Percentiles rank a stretch among this genome's conserved stretches.
These are phyloP conservation scores for Patellifolia procumbens DNA, from an alignment of 179 eudicot species.

Conservation along the genomic window DNA sequence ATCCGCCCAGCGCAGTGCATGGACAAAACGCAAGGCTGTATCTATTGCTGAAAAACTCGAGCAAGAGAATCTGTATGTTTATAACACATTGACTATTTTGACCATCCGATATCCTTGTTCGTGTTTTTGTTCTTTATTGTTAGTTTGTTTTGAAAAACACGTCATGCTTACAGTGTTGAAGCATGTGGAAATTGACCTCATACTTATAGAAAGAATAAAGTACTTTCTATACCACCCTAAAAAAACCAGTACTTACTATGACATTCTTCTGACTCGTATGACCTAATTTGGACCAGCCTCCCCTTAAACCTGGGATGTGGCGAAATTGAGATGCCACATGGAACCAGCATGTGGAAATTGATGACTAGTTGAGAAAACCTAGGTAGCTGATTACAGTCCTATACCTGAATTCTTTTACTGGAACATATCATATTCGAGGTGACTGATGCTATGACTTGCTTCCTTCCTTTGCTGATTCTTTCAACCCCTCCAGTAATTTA, in stretches of 20 bases:
- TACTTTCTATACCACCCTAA: too few relatives aligned
- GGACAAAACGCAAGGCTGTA: conserved; percentile 82
- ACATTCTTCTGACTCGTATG: not conserved
- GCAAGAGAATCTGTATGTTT: conserved; percentile 93
- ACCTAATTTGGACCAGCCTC: not conserved
- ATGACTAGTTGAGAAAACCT: not conserved
- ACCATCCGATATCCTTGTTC: not conserved
- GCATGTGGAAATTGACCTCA: not conserved
- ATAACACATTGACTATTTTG: conserved; percentile 11
- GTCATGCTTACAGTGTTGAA: not conserved
- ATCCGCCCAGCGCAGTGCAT: conserved; percentile 54
- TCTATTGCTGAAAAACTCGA: conserved; percentile 95
- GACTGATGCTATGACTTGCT: not conserved
- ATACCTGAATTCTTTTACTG: not conserved
- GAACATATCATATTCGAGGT: not conserved
- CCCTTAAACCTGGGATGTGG: not conserved
- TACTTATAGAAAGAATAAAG: not conserved
- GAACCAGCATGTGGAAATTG: not conserved
- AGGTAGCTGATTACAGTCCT: not conserved
- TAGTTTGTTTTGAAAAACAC: not conserved
- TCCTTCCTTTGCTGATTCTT: not conserved
- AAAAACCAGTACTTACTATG: not conserved
- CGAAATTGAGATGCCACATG: not conserved
- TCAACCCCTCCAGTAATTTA: not conserved
- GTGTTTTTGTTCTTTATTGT: not conserved